Evolutionary conservation across 257 asterid genomes (phyloP).

Genomic region (Fraxinus anomala): DNA sequence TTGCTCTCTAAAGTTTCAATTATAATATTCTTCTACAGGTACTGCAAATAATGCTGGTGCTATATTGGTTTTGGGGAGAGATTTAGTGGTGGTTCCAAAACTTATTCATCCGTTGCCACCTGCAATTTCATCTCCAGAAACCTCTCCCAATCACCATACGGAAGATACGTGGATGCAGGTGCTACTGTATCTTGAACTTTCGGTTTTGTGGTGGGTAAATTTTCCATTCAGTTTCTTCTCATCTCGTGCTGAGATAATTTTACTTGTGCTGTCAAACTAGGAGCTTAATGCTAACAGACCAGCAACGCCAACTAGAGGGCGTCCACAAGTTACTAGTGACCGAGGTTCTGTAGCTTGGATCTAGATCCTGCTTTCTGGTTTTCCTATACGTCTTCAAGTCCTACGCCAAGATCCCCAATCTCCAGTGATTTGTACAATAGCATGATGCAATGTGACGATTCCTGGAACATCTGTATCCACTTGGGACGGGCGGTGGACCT

Average conservation of each 20-base stretch:
- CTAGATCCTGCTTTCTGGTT: slow-evolving; percentile 52
- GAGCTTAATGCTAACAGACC: slow-evolving; percentile 98
- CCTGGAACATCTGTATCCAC: slow-evolving; percentile 29
- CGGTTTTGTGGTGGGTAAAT: slow-evolving; percentile 1
- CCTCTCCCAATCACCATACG: slow-evolving; percentile 75
- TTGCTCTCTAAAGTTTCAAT: slow-evolving; percentile 1
- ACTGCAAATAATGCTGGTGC: slow-evolving; percentile 99
- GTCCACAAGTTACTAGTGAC: slow-evolving; percentile 84
- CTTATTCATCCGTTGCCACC: slow-evolving; percentile 93
- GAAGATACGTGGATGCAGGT: slow-evolving; percentile 99
- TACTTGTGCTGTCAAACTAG: slow-evolving; percentile 35
- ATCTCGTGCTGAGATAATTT: neutral
- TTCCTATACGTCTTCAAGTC: slow-evolving; percentile 40
- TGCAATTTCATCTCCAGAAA: slow-evolving; percentile 83
- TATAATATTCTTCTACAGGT: slow-evolving; percentile 42
- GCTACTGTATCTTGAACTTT: slow-evolving; percentile 21
- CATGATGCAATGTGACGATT: slow-evolving; percentile 40
- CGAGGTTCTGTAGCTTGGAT: slow-evolving; percentile 98
- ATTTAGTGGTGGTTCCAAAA: slow-evolving; percentile 95
- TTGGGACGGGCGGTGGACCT: slow-evolving; percentile 1
- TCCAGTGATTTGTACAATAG: slow-evolving; percentile 69
- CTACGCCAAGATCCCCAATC: slow-evolving; percentile 59
- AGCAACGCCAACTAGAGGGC: slow-evolving; percentile 96
- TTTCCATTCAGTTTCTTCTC: neutral
- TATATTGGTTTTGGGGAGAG: slow-evolving; percentile 95